Evolutionary conservation across 176 grass and related monocot genomes (phyloP).

Genomic region (Triticum dicoccoides): DNA sequence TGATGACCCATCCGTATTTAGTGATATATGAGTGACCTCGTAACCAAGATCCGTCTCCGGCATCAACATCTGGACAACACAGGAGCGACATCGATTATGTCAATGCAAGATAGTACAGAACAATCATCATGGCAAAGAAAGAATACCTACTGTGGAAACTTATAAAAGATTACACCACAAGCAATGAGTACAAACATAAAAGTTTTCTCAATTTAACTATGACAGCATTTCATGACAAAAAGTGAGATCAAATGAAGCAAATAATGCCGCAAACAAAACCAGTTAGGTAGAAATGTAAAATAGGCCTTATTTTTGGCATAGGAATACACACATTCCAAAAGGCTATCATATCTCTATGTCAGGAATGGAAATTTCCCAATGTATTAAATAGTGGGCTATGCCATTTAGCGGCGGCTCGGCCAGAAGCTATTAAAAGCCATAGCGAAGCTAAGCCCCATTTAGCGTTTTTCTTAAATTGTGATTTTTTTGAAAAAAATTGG

Average conservation of each 20-base stretch:
- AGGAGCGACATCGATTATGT: not conserved
- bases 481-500: too few species aligned
- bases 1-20: slow-evolving; percentile 74
- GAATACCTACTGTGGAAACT: not conserved
- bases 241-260: not conserved
- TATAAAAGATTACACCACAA: slow-evolving; percentile 6
- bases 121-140: slow-evolving; percentile 32
- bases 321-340: not conserved
- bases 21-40: slow-evolving; percentile 50
- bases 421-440: too few species aligned
- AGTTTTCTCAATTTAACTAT: slow-evolving; percentile 1
- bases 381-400: too few species aligned
- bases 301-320: not conserved
- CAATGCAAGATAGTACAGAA: not conserved
- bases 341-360: not conserved
- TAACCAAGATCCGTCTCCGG: slow-evolving; percentile 57
- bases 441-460: too few species aligned
- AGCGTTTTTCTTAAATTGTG: too few species aligned
- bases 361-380: not conserved
- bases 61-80: slow-evolving; percentile 51
- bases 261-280: not conserved
- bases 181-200: slow-evolving; percentile 5
- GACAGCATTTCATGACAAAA: not conserved
- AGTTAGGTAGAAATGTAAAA: slow-evolving; percentile 4
- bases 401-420: too few species aligned